Evolutionary conservation across 1,284 basidiomycete species (phyloP).

Genomic region (Pyrrhoderma noxium): DNA sequence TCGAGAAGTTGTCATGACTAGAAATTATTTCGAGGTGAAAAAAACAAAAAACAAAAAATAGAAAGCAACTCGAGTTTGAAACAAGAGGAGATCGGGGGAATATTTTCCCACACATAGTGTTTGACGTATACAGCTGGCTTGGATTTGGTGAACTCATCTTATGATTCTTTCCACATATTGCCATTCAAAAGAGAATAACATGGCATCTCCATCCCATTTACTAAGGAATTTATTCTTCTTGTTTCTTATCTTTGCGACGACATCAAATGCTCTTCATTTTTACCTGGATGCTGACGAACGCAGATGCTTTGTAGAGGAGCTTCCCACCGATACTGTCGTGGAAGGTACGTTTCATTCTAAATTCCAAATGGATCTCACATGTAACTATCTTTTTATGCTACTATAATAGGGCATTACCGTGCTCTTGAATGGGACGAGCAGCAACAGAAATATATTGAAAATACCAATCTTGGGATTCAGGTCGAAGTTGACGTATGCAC

Average conservation of each 20-base stretch:
- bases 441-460: conserved; percentile 61
- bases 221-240: not conserved
- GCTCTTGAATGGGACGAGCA: conserved; percentile 87
- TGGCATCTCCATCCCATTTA: not conserved
- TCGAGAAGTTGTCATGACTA: conserved; percentile 7
- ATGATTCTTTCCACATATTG: not conserved
- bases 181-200: not conserved
- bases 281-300: conserved; percentile 90
- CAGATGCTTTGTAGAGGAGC: conserved; percentile 94
- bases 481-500: conserved; percentile 85
- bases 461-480: conserved; percentile 79
- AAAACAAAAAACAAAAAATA: not conserved
- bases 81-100: no score
- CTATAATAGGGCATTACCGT: conserved; percentile 73
- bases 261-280: conserved; percentile 65
- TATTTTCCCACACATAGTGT: not conserved
- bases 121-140: not conserved
- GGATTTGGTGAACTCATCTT: not conserved
- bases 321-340: conserved; percentile 94
- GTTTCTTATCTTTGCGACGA: not conserved
- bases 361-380: not conserved
- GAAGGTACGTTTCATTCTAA: conserved; percentile 56
- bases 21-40: no score
- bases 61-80: no score
- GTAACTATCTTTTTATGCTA: not conserved